Base-by-base conservation (phyloP, 345 rosid genomes). In the Arabidopsis arenosa region DNA sequence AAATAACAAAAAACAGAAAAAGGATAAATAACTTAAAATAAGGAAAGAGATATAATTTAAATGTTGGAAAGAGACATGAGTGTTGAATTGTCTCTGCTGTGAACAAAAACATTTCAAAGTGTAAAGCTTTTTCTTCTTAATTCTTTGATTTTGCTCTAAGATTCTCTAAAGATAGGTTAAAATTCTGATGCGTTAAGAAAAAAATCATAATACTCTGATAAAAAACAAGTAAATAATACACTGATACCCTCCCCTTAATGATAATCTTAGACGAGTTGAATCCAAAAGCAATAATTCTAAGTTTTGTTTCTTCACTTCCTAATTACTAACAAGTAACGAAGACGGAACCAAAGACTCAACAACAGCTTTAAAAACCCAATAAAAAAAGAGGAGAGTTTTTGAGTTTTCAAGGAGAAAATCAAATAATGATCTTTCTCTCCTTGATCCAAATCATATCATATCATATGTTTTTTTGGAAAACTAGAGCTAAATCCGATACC, bases 391-490 rank as follows among this genome's bases (percentile, higher is more conserved):
- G 2, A 11, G 47, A 66, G 48, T 30, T 57, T 67, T 58, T 30
- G 61, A 58, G 69, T 61, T 18, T 14, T 8, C 23, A 33, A 30
- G 23, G 74, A 59, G 45, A 68, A 32, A 48, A 53, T 26, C 68
- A 76, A 70, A 76, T 69, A 32, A 63, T 8, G 57, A 63, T 69
- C 36, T 75, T 47, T 53, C 63, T 66, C 63, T 9, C 47, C 21
- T 18, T 18, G 21, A 18, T 18, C 21, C 21, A 18, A 18, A 18
- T 18, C 21, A 18, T 18, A 18, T 44, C 17, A 48, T 18, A 51
- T 49, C 62, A 75, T 40, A 62, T 44, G 65, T 70, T 69, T 75
- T 75, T 23, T 59, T 51, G 6, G 3, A 41, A 70, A 69, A 76
- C 58, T 33, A 53, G 23, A 62, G 15, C 64, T 70, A 62, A 76